Percentiles rank a stretch among this genome's conserved stretches.
phyloP scores from a whole-genome alignment of 2,329 filamentous ascomycete species.

The Dactylellina sp. region DNA sequence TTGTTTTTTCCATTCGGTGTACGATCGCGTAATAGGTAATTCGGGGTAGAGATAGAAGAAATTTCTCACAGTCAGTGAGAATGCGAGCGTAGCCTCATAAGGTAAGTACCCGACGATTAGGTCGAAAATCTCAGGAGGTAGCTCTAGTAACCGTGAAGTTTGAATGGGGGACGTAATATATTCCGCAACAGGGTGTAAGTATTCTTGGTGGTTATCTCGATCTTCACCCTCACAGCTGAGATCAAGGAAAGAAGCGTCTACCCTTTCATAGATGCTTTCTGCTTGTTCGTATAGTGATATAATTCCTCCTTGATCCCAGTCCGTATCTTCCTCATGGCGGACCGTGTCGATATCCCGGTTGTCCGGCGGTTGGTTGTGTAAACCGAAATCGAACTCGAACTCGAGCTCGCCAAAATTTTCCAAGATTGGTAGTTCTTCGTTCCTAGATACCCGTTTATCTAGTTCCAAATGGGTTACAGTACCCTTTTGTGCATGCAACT shows the following conservation, averaged over 20 bases:
- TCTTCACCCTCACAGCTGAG: not conserved
- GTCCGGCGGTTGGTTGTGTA: not conserved
- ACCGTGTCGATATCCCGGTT: not conserved
- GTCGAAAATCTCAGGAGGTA: conserved; percentile 17
- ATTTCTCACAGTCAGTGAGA: conserved; percentile 11
- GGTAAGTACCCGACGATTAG: not conserved
- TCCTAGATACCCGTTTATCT: too few species aligned
- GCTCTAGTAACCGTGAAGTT: conserved; percentile 6
- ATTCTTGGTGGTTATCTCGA: not conserved
- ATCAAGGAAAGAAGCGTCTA: not conserved
- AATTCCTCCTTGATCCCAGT: not conserved
- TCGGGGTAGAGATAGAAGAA: conserved; percentile 21
- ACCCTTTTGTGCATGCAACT: too few species aligned
- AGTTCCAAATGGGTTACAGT: not conserved
- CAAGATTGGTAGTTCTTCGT: too few species aligned
- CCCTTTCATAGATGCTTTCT: not conserved
- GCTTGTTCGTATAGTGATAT: not conserved
- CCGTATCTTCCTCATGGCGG: not conserved
- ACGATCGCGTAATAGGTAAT: not conserved
- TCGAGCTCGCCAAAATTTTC: not conserved
- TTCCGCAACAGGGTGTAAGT: not conserved
- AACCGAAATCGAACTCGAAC: not conserved
- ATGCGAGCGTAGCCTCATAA: conserved; percentile 1
- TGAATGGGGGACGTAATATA: not conserved
- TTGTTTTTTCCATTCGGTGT: conserved; percentile 1